Base-by-base conservation (phyloP, 1,284 basidiomycete species). In the Moesziomyces parantarcticus region DNA sequence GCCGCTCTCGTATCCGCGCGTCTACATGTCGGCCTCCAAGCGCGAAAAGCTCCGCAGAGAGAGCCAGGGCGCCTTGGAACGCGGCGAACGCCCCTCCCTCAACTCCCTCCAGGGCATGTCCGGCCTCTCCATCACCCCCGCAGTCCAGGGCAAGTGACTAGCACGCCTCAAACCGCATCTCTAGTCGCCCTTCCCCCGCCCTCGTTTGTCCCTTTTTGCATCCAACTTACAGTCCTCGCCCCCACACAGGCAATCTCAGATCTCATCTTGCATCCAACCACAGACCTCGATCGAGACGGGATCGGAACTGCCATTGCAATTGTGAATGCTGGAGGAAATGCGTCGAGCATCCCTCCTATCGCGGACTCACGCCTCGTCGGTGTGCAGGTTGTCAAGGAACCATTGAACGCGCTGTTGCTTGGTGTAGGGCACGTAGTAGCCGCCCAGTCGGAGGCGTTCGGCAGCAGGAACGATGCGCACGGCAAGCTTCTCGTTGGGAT, bases 11-110 rank as follows among this genome's bases (percentile, higher is more conserved):
- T 72, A 78, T 42, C 76, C 76, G 16, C 48, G 76, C 13, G 74
- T 75, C 11, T 78, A 78, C 47, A 74, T 78, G 68, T 55, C 50
- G 5, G 63, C 66, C 0, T 54, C 55, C 41, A 75, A 70, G 42
- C 46, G 67, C 41, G 67, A 75, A 23, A 75, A 75, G 46, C 58
- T 75, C 56, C 61, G 72, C 32, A 40, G 72, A 9, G 72, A 75
- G 25, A 44, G 34, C 26, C 72, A 75, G 40, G 72, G 72, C 44
- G 72, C 72, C 0, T 43, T 74, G 18, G 72, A 75, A 32, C 44
- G 67, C 10, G 60, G 67, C 4, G 72, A 75, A 29, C 49, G 72
- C n/a, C 67, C 72, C 5, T 50, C 43, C 0, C 18, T 72, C n/a
- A 39, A 22, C 21, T 23, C 39, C 3, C 42, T 74, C 40, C 62